A percentile compares a stretch with the other conserved stretches of the same genome.
phyloP scores from a whole-genome alignment of 2,329 filamentous ascomycete species.

The Fusarium hainanense region DNA sequence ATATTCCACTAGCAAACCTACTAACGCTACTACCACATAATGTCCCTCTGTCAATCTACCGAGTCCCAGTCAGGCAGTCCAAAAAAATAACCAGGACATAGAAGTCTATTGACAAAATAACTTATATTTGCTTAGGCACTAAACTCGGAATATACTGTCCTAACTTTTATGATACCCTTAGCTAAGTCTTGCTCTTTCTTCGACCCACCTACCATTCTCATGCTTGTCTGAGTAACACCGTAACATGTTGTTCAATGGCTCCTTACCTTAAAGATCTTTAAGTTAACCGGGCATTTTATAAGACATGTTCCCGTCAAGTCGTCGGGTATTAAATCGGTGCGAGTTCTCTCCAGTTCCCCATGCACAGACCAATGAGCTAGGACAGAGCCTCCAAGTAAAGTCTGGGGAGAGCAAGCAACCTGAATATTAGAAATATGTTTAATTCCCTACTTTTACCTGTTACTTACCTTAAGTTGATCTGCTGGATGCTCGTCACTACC shows the following conservation, averaged over 20 bases:
- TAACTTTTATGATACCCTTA: too few species aligned
- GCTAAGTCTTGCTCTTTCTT: too few species aligned
- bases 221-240: neutral
- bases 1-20: slow-evolving; percentile 6
- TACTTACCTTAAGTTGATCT: neutral
- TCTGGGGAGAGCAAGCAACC: neutral
- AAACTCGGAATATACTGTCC: too few species aligned
- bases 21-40: neutral
- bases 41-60: neutral
- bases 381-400: neutral
- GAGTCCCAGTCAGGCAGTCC: neutral
- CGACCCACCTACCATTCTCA: neutral
- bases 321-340: neutral
- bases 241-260: neutral
- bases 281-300: neutral
- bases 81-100: too few species aligned
- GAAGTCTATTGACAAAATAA: too few species aligned
- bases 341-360: neutral
- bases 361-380: neutral
- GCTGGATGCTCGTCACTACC: neutral
- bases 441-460: neutral
- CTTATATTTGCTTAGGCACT: too few species aligned
- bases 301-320: neutral
- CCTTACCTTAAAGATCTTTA: neutral
- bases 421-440: neutral